Percentiles rank a stretch among this genome's conserved stretches.
These are phyloP conservation scores for Cordyceps javanica DNA, from an alignment of 2,329 filamentous ascomycete genomes.

Conservation along the genomic window DNA sequence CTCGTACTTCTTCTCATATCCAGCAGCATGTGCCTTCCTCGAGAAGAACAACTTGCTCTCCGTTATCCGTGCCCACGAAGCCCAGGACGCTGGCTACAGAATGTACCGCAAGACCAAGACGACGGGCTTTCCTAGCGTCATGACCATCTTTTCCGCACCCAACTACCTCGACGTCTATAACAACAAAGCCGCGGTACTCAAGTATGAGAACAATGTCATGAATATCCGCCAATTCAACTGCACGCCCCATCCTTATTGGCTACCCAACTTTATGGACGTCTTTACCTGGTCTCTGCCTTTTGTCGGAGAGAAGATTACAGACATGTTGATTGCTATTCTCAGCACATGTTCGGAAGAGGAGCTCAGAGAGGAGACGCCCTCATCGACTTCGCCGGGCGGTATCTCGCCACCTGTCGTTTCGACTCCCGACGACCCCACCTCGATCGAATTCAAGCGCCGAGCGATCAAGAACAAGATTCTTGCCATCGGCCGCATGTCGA, in stretches of 20 bases:
- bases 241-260: constrained; percentile 98
- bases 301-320: constrained; percentile 97
- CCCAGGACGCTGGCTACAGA: constrained; percentile 94
- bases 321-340: constrained; percentile 97
- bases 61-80: constrained; percentile 95
- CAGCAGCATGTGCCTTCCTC: constrained; percentile 90
- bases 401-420: constrained; percentile 60
- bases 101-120: constrained; percentile 99
- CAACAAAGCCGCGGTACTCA: constrained; percentile 97
- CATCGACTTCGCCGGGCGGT: constrained; percentile 62
- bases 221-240: constrained; percentile 99
- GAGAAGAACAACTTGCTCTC: constrained; percentile 99
- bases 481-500: constrained; percentile 90
- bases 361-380: constrained; percentile 77
- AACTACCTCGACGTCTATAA: constrained; percentile 99
- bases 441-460: constrained; percentile 86
- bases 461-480: constrained; percentile 99
- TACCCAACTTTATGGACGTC: constrained; percentile 99
- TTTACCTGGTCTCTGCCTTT: constrained; percentile 99
- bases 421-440: constrained; percentile 59
- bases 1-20: constrained; percentile 99
- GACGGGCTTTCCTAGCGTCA: constrained; percentile 96
- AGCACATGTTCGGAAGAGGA: constrained; percentile 99
- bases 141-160: constrained; percentile 99
- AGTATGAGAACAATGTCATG: constrained; percentile 99